Evolutionary conservation across 2,329 filamentous ascomycete species (phyloP).

Genomic region (Phialocephala sp.): DNA sequence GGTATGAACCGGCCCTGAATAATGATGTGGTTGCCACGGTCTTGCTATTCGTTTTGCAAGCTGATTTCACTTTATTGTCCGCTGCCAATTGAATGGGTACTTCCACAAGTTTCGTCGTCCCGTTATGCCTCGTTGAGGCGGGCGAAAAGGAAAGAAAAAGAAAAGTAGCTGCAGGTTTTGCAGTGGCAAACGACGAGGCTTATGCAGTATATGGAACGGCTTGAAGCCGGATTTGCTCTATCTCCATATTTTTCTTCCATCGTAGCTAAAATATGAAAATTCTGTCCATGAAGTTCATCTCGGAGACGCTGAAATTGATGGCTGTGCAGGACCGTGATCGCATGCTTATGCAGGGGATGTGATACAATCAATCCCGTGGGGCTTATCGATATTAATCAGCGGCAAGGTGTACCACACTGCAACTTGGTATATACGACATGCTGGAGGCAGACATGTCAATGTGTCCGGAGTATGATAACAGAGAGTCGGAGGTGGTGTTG

Average conservation of each 20-base stretch:
- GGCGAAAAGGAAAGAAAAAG: neutral
- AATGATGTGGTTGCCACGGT: too few relatives aligned
- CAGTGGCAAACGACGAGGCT: neutral
- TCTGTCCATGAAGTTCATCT: neutral
- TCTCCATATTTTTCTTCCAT: neutral
- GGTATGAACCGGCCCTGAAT: too few relatives aligned
- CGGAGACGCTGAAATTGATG: neutral
- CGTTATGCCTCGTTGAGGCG: neutral
- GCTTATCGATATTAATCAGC: slow-evolving; percentile 4
- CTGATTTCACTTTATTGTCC: too few relatives aligned
- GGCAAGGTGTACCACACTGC: neutral
- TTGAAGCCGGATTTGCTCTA: neutral
- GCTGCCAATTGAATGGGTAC: neutral
- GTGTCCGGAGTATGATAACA: too few relatives aligned
- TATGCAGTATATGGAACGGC: neutral
- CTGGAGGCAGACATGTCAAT: neutral
- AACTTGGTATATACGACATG: neutral
- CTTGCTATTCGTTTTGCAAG: too few relatives aligned
- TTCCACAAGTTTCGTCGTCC: neutral
- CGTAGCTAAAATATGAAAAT: neutral
- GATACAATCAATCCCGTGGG: slow-evolving; percentile 5
- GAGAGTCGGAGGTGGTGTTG: neutral
- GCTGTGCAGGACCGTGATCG: neutral
- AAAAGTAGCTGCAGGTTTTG: neutral
- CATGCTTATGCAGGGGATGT: slow-evolving; percentile 9